These are phyloP conservation scores for Echinochloa phyllopogon DNA, from an alignment of 176 grass and related monocot species.

Conservation along the genomic window DNA sequence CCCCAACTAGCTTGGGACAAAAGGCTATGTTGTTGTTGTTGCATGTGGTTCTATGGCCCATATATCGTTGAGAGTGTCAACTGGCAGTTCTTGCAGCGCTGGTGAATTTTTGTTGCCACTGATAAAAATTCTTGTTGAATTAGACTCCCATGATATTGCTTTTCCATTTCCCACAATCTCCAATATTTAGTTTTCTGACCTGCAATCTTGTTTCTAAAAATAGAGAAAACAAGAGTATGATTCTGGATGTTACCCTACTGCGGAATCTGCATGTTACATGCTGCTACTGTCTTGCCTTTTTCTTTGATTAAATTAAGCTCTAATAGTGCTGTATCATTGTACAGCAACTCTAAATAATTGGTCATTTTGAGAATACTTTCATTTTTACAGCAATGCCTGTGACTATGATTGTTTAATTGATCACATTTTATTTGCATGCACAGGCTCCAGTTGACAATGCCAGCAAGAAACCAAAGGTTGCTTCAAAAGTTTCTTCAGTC, in stretches of 20 bases:
- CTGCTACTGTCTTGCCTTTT: not conserved
- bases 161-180: not conserved
- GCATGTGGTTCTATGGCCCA: not conserved
- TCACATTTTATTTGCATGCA: not conserved
- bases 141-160: not conserved
- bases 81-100: not conserved
- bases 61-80: not conserved
- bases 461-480: slow-evolving; percentile 81
- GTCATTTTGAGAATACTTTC: not conserved
- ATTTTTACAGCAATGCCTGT: not conserved
- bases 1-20: too few species aligned
- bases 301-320: not conserved
- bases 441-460: slow-evolving; percentile 55
- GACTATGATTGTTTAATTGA: slow-evolving; percentile 17
- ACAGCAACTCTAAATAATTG: not conserved
- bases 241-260: not conserved
- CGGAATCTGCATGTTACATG: not conserved
- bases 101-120: not conserved
- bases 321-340: not conserved
- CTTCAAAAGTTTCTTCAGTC: slow-evolving; percentile 67
- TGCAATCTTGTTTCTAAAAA: not conserved
- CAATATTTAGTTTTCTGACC: not conserved
- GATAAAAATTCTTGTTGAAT: not conserved
- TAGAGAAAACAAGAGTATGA: not conserved
- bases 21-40: too few species aligned